Percentiles rank a stretch among this genome's conserved stretches.
Evolutionary conservation across 176 grass and related monocot genomes (phyloP).

Genomic region (sorghum (Sorghum bicolor)): Sorghum_bicolor_NCBIv3 NC_012878.2:50019501-50020000

Average conservation of each 20-base stretch:
- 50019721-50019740: slow-evolving; percentile 97
- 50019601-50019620: slow-evolving; percentile 7
- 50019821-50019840: not conserved
- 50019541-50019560: slow-evolving; percentile 98
- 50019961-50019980: not conserved
- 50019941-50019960: not conserved
- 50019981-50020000: not conserved
- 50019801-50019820: not conserved
- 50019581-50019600: slow-evolving; percentile 86
- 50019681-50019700: slow-evolving; percentile 95
- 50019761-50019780: not conserved
- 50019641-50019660: not conserved
- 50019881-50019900: not conserved
- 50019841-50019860: not conserved
- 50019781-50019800: not conserved
- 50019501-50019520: slow-evolving; percentile 98
- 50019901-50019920: not conserved
- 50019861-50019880: not conserved
- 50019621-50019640: not conserved
- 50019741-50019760: slow-evolving; percentile 23
- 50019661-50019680: slow-evolving; percentile 53
- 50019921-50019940: not conserved
- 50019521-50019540: slow-evolving; percentile 95
- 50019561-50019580: slow-evolving; percentile 95
- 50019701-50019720: slow-evolving; percentile 88